A percentile compares a stretch with the other conserved stretches of the same genome.
phyloP scores from a whole-genome alignment of 2,329 filamentous ascomycete genomes.

The Neofusicoccum cordaticola region DNA sequence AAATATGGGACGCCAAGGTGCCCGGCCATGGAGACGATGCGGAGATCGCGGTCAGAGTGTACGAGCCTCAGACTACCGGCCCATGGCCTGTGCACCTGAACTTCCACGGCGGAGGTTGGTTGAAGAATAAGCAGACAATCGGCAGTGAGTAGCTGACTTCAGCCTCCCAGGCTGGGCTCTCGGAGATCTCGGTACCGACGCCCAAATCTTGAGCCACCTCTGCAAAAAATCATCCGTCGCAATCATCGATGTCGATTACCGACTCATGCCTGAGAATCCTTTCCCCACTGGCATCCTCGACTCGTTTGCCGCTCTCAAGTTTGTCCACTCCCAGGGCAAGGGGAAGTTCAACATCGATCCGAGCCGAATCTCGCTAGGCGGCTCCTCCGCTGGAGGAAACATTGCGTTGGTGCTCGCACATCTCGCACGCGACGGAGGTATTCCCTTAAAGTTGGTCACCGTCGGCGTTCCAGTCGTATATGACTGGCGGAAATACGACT shows the following conservation, averaged over 20 bases:
- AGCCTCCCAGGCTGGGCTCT: background rate
- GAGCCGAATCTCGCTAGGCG: background rate
- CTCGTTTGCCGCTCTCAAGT: conserved; percentile 2
- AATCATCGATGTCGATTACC: background rate
- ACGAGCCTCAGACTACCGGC: background rate
- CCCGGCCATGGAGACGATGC: background rate
- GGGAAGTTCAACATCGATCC: background rate
- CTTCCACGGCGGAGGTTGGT: background rate
- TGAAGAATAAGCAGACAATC: background rate
- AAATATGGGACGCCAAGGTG: background rate
- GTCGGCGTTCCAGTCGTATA: background rate
- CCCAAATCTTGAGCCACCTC: background rate
- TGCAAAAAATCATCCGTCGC: background rate
- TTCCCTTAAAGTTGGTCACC: background rate
- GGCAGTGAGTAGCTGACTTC: background rate
- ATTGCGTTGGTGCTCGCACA: background rate
- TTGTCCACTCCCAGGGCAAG: background rate
- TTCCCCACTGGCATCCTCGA: background rate
- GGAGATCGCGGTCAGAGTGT: background rate
- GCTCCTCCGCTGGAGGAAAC: background rate
- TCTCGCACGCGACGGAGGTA: background rate
- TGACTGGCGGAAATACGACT: background rate
- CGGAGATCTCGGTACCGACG: background rate
- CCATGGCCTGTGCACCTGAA: background rate
- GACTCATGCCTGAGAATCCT: background rate